Conservation (phyloP, 1,139 yeast genomes). For the Hansenula lynferdii region DNA sequence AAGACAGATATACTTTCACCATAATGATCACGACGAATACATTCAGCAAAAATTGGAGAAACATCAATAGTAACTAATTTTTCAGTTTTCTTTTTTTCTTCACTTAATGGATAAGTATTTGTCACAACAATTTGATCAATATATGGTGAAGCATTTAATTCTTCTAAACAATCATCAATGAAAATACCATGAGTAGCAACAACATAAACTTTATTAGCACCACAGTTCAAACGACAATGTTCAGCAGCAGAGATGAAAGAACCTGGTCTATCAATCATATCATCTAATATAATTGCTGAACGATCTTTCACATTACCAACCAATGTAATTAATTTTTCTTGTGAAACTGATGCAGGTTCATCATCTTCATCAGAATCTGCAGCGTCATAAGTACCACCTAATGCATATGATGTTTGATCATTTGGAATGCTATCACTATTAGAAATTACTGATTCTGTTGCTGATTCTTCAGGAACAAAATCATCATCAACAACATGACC, state of each 20-base stretch:
- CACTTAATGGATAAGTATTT: conserved; percentile 86
- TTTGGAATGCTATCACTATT: conserved; percentile 16
- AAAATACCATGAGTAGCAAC: conserved; percentile 96
- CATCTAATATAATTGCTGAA: conserved; percentile 92
- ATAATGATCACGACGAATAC: conserved; percentile 96
- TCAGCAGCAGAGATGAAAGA: conserved; percentile 97
- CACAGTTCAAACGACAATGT: conserved; percentile 91
- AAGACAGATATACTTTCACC: conserved; percentile 94
- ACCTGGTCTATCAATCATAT: conserved; percentile 93
- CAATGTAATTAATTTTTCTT: conserved; percentile 86
- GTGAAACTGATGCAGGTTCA: conserved; percentile 61
- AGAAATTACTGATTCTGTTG: conserved; percentile 18
- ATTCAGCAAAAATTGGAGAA: conserved; percentile 93
- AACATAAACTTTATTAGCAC: conserved; percentile 86
- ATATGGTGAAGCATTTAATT: conserved; percentile 69
- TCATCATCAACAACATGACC: conserved; percentile 98
- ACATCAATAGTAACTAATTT: conserved; percentile 89
- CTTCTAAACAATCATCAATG: conserved; percentile 80
- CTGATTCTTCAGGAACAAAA: conserved; percentile 36
- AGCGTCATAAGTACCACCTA: conserved; percentile 84
- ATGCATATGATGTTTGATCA: conserved; percentile 40
- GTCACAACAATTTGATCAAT: conserved; percentile 90
- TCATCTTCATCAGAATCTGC: conserved; percentile 83
- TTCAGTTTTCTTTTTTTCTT: conserved; percentile 47
- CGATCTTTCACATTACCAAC: conserved; percentile 94